phyloP scores from a whole-genome alignment of 768 basidiomycete species.

The Hebeloma cylindrosporum region DNA sequence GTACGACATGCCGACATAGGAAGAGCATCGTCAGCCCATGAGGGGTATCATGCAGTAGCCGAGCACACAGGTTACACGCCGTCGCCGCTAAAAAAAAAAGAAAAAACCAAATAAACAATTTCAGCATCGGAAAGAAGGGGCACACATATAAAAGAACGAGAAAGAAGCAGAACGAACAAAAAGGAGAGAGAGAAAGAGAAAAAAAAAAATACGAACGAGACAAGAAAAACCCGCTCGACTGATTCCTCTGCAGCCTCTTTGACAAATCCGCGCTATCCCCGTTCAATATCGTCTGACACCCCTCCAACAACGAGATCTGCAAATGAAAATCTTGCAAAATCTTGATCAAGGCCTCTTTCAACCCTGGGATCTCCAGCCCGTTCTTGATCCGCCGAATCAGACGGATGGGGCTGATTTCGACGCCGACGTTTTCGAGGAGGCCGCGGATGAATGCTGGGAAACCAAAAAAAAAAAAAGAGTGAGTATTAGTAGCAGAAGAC shows the following conservation, averaged over 20 bases:
- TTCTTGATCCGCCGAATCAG: conserved; percentile 94
- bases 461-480: not conserved
- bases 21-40: conserved; percentile 71
- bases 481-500: not conserved
- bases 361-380: conserved; percentile 92
- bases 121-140: not conserved
- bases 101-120: not conserved
- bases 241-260: conserved; percentile 65
- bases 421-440: conserved; percentile 91
- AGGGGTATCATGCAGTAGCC: conserved; percentile 55
- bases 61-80: conserved; percentile 65
- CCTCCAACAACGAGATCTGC: conserved; percentile 89
- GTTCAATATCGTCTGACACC: conserved; percentile 84
- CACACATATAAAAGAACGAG: conserved; percentile 26
- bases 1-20: conserved; percentile 86
- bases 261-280: conserved; percentile 80
- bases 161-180: conserved; percentile 74
- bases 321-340: conserved; percentile 96
- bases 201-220: conserved; percentile 50
- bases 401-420: conserved; percentile 93
- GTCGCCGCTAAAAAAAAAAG: conserved; percentile 48
- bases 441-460: conserved; percentile 86
- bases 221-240: conserved; percentile 78
- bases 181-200: not conserved
- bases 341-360: conserved; percentile 94